Base-by-base conservation (phyloP, 257 asterid genomes). In the Eucommia ulmoides region DNA sequence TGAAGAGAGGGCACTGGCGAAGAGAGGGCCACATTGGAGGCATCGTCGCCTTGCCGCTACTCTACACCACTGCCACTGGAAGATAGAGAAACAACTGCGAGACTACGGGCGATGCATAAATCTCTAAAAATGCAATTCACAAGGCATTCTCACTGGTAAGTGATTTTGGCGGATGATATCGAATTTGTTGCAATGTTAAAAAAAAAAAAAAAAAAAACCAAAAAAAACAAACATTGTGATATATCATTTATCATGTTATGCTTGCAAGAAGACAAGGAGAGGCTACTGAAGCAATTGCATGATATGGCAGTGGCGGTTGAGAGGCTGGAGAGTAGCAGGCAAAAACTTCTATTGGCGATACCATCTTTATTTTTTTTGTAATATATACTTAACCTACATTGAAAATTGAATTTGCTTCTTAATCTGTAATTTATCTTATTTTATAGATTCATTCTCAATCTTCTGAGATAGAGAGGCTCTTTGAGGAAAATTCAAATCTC, bases 401-500 rank as follows among this genome's bases (percentile, higher is more conserved):
- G 60, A 46, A 63, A 38, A 53, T 58, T n/a, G n/a, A n/a, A n/a
- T n/a, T n/a, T n/a, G n/a, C n/a, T n/a, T n/a, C n/a, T n/a, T n/a
- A n/a, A n/a, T n/a, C n/a, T n/a, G n/a, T n/a, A n/a, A 29, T 42
- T 50, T 50, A 54, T 17, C 62, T 26, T 68, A 33, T 2, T 61
- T 59, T 59, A 29, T 78, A 89, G 98, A 78, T 89, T 46, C 96
- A 89, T 67, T 89, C 98, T 53, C 98, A 89, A 54, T 89, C 98
- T 58, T 72, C 94, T 17, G 98, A 89, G 66, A 85, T 89, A 63
- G 98, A 89, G 83, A 78, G 68, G 62, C 76, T 89, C 41, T 85
- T 85, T 7, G 96, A 85, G 66, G 98, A 89, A 68, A 89, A 80
- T 62, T 76, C 93, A 47, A 71, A 63, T 60, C 86, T 85, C 45